Conservation (phyloP, 345 rosid genomes). For the Syzygium grande region DNA sequence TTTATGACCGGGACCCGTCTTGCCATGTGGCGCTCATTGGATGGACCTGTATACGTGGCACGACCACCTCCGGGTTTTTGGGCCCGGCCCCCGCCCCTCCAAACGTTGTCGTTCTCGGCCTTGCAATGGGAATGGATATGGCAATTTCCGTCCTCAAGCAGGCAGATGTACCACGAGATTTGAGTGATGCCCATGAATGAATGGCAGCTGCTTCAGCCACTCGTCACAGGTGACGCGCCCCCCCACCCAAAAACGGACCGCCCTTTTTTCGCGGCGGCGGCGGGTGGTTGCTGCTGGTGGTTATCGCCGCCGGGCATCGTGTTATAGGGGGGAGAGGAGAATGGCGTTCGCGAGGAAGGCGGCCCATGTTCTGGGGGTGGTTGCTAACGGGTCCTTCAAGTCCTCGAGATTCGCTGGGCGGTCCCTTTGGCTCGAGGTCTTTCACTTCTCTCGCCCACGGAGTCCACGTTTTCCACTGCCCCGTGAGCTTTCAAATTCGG, state of each 20-base stretch:
- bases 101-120: background rate
- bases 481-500: slow-evolving; percentile 28
- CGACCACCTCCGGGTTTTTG: no score
- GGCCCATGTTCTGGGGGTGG: slow-evolving; percentile 1
- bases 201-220: background rate
- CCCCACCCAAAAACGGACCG: background rate
- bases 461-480: slow-evolving; percentile 90
- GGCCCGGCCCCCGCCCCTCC: no score
- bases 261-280: background rate
- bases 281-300: background rate
- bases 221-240: background rate
- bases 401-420: slow-evolving; percentile 33
- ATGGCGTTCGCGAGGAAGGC: background rate
- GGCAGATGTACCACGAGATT: background rate
- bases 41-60: no score
- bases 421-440: slow-evolving; percentile 33
- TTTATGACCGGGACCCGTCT: no score
- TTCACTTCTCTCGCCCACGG: slow-evolving; percentile 54
- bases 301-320: background rate
- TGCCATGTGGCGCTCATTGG: no score
- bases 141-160: background rate
- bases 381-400: slow-evolving; percentile 42
- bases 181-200: background rate
- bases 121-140: background rate
- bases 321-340: background rate